Evolutionary conservation across 2,329 filamentous ascomycete species (phyloP).

Genomic region (Ambrosiella beaveri): DNA sequence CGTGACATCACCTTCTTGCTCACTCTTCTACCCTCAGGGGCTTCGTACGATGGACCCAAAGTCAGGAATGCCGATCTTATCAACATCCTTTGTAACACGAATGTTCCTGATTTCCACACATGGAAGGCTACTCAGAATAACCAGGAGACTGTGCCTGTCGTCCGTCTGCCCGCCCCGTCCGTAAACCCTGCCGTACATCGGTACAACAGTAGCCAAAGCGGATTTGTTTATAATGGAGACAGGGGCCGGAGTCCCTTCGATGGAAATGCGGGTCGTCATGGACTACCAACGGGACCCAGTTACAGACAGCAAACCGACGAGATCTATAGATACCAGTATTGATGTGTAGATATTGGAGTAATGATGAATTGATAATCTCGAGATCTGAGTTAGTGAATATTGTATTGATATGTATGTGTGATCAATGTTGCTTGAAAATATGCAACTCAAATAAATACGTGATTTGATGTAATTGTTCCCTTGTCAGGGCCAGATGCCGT

Average conservation of each 20-base stretch:
- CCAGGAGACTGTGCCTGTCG: constrained; percentile 15
- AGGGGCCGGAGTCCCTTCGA: constrained; percentile 8
- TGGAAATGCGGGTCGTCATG: constrained; percentile 4
- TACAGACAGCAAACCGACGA: constrained; percentile 9
- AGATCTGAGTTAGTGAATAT: too few species aligned
- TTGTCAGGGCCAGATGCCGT: too few species aligned
- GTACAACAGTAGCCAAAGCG: constrained; percentile 29
- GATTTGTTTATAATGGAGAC: constrained; percentile 26
- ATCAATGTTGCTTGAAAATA: too few species aligned
- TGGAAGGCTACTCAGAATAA: constrained; percentile 28
- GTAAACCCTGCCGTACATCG: constrained; percentile 26
- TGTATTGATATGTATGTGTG: not conserved
- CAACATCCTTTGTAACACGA: constrained; percentile 47
- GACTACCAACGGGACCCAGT: not conserved
- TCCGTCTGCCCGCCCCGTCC: constrained; percentile 15
- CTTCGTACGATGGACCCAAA: constrained; percentile 9
- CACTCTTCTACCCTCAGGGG: constrained; percentile 54
- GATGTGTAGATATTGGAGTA: too few species aligned
- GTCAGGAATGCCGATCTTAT: constrained; percentile 51
- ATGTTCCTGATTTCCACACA: constrained; percentile 42
- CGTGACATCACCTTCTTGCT: constrained; percentile 48
- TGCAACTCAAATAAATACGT: too few species aligned
- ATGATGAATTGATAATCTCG: too few species aligned
- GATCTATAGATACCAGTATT: constrained; percentile 10
- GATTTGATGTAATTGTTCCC: too few species aligned